Evolutionary conservation across 345 rosid species (phyloP).

Genomic region (Populus tremula): DNA sequence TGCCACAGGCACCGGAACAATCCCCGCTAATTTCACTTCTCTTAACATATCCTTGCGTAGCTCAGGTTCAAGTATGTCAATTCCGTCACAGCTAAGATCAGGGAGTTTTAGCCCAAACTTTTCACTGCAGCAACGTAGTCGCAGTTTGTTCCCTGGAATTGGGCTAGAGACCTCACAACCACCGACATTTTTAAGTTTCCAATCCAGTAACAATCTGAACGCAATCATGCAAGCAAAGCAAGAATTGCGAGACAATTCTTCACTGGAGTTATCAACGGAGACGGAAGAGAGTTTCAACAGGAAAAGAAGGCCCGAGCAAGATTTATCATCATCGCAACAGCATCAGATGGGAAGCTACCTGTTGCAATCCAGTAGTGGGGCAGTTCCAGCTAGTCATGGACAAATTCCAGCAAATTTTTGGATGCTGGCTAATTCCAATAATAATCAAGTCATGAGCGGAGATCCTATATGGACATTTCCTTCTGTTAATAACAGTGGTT

Average conservation of each 20-base stretch:
- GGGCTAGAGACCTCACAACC: constrained; percentile 41
- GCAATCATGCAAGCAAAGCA: constrained; percentile 60
- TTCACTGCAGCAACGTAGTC: constrained; percentile 45
- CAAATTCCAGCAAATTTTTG: constrained; percentile 86
- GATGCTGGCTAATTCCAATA: constrained; percentile 76
- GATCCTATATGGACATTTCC: constrained; percentile 95
- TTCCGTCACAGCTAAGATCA: constrained; percentile 75
- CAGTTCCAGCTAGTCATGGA: constrained; percentile 52
- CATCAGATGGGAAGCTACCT: constrained; percentile 65
- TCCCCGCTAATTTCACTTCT: constrained; percentile 94
- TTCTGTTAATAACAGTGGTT: constrained; percentile 51
- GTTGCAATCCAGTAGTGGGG: constrained; percentile 60
- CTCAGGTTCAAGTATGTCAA: constrained; percentile 85
- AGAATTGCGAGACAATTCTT: constrained; percentile 42
- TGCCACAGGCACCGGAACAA: constrained; percentile 96
- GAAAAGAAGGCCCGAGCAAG: constrained; percentile 59
- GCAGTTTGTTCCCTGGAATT: constrained; percentile 55
- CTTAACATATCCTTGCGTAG: constrained; percentile 86
- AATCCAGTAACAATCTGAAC: constrained; percentile 46
- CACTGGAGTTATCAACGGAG: constrained; percentile 45
- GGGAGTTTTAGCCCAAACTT: constrained; percentile 59
- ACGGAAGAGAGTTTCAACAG: constrained; percentile 48
- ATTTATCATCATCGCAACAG: constrained; percentile 41
- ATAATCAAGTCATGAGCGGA: constrained; percentile 56
- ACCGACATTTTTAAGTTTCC: constrained; percentile 72